Evolutionary conservation across 176 grass and related monocot species (phyloP).

Genomic region (Cenchrus fungigraminus): DNA sequence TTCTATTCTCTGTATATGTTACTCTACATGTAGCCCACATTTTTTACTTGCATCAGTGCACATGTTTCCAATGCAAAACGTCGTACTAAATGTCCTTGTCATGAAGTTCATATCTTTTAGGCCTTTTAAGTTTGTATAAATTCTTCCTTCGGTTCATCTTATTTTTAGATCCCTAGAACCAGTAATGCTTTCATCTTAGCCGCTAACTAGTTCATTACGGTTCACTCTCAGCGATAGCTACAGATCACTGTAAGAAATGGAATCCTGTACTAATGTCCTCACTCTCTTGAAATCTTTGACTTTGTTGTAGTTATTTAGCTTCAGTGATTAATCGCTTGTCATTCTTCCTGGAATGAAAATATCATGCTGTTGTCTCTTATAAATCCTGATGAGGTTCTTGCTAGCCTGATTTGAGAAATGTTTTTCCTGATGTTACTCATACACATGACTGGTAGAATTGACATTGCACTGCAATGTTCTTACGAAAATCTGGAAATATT

Average conservation of each 20-base stretch:
- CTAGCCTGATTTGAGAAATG: neutral
- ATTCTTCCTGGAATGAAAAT: conserved; percentile 1
- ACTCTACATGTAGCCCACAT: neutral
- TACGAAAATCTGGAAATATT: neutral
- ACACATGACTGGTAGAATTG: neutral
- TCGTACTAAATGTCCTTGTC: neutral
- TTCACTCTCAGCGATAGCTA: neutral
- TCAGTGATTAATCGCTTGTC: neutral
- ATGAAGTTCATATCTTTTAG: neutral
- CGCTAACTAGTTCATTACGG: neutral
- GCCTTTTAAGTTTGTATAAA: neutral
- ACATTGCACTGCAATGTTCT: neutral
- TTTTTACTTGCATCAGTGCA: neutral
- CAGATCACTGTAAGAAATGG: neutral
- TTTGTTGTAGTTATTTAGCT: neutral
- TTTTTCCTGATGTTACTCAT: neutral
- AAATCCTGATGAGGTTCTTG: neutral
- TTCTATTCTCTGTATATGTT: neutral
- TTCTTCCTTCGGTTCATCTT: neutral
- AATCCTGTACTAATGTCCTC: neutral
- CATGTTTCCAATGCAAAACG: neutral
- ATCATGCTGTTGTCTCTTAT: neutral
- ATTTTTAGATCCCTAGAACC: neutral
- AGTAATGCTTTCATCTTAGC: neutral
- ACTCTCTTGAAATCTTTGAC: neutral